Conservation (phyloP, 1,284 basidiomycete species). For the Volvariella surrecta region DNA sequence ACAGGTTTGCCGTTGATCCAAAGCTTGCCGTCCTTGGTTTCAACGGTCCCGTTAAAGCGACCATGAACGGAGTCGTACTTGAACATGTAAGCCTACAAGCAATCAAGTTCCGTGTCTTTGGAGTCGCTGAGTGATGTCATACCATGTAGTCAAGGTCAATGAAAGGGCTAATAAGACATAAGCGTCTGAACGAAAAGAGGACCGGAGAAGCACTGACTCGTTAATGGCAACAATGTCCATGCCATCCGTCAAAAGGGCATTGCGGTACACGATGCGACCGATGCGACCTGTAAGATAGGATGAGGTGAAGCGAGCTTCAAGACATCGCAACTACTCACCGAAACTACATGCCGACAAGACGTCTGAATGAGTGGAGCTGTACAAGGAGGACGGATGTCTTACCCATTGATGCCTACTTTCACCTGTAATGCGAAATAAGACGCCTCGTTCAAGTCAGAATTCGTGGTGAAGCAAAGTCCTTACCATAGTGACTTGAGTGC, state of each 20-base stretch:
- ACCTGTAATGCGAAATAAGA: conserved; percentile 28
- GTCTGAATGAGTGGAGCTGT: background rate
- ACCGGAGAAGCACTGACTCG: conserved; percentile 51
- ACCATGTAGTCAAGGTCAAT: conserved; percentile 96
- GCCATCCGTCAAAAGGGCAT: conserved; percentile 75
- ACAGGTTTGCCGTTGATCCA: conserved; percentile 78
- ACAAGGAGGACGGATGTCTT: conserved; percentile 16
- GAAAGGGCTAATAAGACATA: conserved; percentile 62
- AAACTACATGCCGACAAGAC: conserved; percentile 3
- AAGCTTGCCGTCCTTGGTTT: conserved; percentile 87
- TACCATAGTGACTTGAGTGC: background rate
- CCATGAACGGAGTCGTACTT: conserved; percentile 99
- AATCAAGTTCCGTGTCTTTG: conserved; percentile 22
- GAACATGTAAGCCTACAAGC: conserved; percentile 98
- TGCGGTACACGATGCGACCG: conserved; percentile 96
- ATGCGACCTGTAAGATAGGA: conserved; percentile 69
- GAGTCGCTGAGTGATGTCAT: conserved; percentile 9
- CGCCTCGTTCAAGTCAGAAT: background rate
- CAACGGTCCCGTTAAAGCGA: conserved; percentile 84
- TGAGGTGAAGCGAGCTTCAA: background rate
- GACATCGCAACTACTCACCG: conserved; percentile 5
- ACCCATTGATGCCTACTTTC: conserved; percentile 95
- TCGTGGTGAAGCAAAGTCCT: background rate
- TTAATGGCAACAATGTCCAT: conserved; percentile 85
- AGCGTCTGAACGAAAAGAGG: conserved; percentile 8